These are phyloP conservation scores for Sistotremastrum niveocremeum DNA, from an alignment of 768 basidiomycete species.

Conservation along the genomic window DNA sequence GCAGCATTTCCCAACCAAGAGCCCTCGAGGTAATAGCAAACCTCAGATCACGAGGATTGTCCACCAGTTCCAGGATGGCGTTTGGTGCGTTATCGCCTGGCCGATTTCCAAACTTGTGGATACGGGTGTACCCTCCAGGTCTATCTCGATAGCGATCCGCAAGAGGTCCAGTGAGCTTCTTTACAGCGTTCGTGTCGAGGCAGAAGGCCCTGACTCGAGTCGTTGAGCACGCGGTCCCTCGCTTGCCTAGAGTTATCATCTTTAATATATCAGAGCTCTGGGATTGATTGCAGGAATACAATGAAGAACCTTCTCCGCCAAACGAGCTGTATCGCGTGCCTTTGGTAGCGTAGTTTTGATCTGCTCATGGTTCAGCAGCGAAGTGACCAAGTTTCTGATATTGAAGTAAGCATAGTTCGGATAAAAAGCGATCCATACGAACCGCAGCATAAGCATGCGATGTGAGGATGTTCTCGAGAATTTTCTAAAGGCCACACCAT, in stretches of 20 bases:
- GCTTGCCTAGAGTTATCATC: conserved; percentile 91
- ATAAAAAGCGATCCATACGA: conserved; percentile 8
- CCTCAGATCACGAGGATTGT: conserved; percentile 79
- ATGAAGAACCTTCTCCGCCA: conserved; percentile 74
- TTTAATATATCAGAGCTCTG: conserved; percentile 13
- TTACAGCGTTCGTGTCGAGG: conserved; percentile 52
- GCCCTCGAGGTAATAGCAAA: conserved; percentile 82
- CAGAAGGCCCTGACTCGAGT: conserved; percentile 68
- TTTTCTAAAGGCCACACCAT: conserved; percentile 86
- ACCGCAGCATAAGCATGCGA: conserved; percentile 88
- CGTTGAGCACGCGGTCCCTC: conserved; percentile 56
- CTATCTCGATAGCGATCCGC: conserved; percentile 68
- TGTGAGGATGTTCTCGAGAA: conserved; percentile 87
- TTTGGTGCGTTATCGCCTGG: conserved; percentile 87
- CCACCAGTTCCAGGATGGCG: conserved; percentile 89
- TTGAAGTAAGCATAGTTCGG: conserved; percentile 4
- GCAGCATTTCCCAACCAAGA: conserved; percentile 71
- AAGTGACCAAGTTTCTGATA: conserved; percentile 81
- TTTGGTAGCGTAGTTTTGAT: conserved; percentile 94
- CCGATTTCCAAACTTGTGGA: conserved; percentile 83
- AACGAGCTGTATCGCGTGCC: conserved; percentile 78
- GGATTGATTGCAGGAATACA: neutral
- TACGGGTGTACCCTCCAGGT: conserved; percentile 90
- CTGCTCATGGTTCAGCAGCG: conserved; percentile 87
- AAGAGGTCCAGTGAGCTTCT: conserved; percentile 75